Conservation (phyloP, 2,329 filamentous ascomycete species). For the Tolypocladium capitatum region DNA sequence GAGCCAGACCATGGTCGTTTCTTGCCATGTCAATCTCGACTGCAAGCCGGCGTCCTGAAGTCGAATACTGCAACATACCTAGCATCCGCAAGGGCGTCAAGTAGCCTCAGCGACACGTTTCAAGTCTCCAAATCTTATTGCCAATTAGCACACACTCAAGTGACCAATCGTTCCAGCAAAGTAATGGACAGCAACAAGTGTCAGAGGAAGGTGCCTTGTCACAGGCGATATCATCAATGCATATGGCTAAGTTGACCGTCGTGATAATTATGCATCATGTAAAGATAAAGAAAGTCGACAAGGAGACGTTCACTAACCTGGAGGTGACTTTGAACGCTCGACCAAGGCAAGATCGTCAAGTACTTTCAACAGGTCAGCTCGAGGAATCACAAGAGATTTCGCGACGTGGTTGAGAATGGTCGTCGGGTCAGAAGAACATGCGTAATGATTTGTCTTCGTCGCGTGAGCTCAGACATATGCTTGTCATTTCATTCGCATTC, state of each 20-base stretch:
- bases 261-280: conserved; percentile 32
- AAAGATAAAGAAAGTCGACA: conserved; percentile 1
- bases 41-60: no score
- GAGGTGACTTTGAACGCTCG: not conserved
- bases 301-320: not conserved
- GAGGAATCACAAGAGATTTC: not conserved
- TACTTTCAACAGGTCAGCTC: not conserved
- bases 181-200: not conserved
- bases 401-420: not conserved
- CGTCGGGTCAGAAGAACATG: conserved; percentile 5
- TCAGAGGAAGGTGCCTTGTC: conserved; percentile 28
- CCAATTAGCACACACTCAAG: conserved; percentile 2
- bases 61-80: not conserved
- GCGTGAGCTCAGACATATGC: conserved; percentile 86
- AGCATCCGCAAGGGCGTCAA: not conserved
- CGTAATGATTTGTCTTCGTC: conserved; percentile 26
- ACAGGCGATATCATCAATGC: conserved; percentile 33
- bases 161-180: not conserved
- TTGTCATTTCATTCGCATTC: conserved; percentile 81
- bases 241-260: conserved; percentile 36
- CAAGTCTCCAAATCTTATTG: not conserved
- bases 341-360: not conserved
- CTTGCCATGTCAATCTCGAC: no score
- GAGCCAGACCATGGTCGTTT: no score
- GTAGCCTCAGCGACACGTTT: not conserved